Conservation (phyloP, 495 filamentous ascomycete genomes). For the Penicillium antarcticum region DNA sequence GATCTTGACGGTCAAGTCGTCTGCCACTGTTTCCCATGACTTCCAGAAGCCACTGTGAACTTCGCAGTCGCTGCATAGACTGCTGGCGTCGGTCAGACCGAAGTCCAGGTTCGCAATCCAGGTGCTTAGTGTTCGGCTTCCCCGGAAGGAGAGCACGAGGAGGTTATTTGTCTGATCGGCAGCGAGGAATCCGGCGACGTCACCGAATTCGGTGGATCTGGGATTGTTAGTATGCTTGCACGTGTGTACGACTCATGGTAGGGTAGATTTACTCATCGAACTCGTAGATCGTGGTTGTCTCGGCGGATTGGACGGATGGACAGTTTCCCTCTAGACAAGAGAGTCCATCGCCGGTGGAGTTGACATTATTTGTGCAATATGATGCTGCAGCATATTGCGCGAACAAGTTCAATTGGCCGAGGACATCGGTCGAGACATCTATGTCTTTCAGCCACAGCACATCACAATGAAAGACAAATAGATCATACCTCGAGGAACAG, state of each 20-base stretch:
- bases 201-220: slow-evolving; percentile 51
- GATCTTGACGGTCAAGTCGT: slow-evolving; percentile 36
- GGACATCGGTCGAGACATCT: slow-evolving; percentile 30
- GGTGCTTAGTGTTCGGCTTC: slow-evolving; percentile 58
- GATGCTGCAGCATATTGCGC: slow-evolving; percentile 68
- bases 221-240: slow-evolving; percentile 2
- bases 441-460: neutral
- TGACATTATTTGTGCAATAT: slow-evolving; percentile 59
- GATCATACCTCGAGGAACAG: slow-evolving; percentile 26
- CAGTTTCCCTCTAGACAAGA: slow-evolving; percentile 60
- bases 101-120: slow-evolving; percentile 64
- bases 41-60: slow-evolving; percentile 54
- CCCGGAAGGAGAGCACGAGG: slow-evolving; percentile 70
- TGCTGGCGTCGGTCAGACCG: slow-evolving; percentile 22
- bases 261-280: slow-evolving; percentile 56
- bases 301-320: slow-evolving; percentile 52
- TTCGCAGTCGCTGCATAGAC: slow-evolving; percentile 43
- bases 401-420: slow-evolving; percentile 54
- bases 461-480: neutral
- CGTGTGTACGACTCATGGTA: neutral
- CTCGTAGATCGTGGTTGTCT: slow-evolving; percentile 52
- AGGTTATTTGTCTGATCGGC: slow-evolving; percentile 57
- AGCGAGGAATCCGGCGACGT: slow-evolving; percentile 68
- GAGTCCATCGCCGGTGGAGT: slow-evolving; percentile 43
- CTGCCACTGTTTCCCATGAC: slow-evolving; percentile 48